Evolutionary conservation across 164 flowering plant species (phyloP), one percentile per base, ranked within the genome.

Genomic region (Warburgia ugandensis): DNA sequence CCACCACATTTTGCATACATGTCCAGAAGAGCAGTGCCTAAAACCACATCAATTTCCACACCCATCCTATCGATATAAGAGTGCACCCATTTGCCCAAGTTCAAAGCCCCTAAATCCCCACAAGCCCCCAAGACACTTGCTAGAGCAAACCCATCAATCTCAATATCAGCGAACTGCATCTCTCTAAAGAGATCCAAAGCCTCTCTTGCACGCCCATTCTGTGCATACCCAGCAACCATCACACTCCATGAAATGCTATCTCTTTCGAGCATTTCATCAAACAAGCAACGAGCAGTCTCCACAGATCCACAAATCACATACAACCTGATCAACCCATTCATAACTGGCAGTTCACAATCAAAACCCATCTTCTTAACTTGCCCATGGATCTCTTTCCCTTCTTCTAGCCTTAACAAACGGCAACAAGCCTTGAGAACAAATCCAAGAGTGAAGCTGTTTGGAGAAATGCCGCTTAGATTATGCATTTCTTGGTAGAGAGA

Each of bases 1-100:
- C 44, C 37, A 19, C 57, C 69, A 50, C 69, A 65, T 13, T 60
- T 65, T 6, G 48, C 38, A 6, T 59, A 65, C 65, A 65, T 65
- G 30, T 45, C 61, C 19, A 65, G 56, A 0, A 59, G 59, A 7
- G 68, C 20, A 33, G 55, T 65, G 9, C 64, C 64, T 7, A 65
- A 23, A 5, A 50, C 61, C 19, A 55, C 49, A 40, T 60, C 58
- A 5, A 59, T 9, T 4, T 37, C 37, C 31, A 60, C 29, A 14
- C 39, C 30, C 13, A 37, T 31, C 31, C 46, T 48, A 22, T 59
- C 54, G 14, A 60, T 55, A 27, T 55, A 65, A 46, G 54, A 51
- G 19, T 55, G 69, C 6, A 54, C 33, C 64, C 59, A 59, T 41
- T 48, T 58, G 37, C 68, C 59, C 54, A 58, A 36, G 28, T 53